Evolutionary conservation across 768 basidiomycete species (phyloP), one percentile per base, ranked within the genome.

Genomic region (Boletus subparvulus): DNA sequence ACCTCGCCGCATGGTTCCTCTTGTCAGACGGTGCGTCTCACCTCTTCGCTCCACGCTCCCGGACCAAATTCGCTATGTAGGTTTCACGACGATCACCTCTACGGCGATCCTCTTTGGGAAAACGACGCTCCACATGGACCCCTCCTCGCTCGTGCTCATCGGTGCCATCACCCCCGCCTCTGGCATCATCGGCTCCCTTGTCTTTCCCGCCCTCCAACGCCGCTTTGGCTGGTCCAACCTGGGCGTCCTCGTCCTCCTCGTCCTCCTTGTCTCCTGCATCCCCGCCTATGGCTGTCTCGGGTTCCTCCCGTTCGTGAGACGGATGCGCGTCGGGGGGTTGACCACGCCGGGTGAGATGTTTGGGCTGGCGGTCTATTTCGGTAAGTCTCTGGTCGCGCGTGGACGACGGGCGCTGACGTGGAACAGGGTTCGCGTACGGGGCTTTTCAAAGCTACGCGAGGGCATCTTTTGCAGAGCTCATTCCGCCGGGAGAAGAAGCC

Each of bases 21-120:
- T 82, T 98, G 24, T 92, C 90, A 1, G 95, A 98, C 65, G 92
- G 93, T 90, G 50, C 43, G 82, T 71, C 32, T 26, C 10, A 14
- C 6, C 17, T 6, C 2, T n/a, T 19, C 24, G 40, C 28, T 47
- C 33, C 14, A 1, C 16, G 14, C 21, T 14, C 36, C 13, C 17
- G 41, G n/a, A 37, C 19, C 36, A 21, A 21, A 17, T 4, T 6
- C 40, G 5, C 19, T 10, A 12, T 2, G 28, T 39, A 92, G 92
- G 88, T 2, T 94, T 95, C 73, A 92, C 94, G 3, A 97, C 95
- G 0, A 88, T 97, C 45, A 94, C 93, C 0, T 91, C 91, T 0
- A 93, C 92, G 0, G 92, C 96, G 0, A 83, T 98, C 52, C 81
- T 99, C 1, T 98, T 96, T 65, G 94, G 85, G 1, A 97, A 96